phyloP scores from a whole-genome alignment of 768 basidiomycete species.

The Suillus subluteus region DNA sequence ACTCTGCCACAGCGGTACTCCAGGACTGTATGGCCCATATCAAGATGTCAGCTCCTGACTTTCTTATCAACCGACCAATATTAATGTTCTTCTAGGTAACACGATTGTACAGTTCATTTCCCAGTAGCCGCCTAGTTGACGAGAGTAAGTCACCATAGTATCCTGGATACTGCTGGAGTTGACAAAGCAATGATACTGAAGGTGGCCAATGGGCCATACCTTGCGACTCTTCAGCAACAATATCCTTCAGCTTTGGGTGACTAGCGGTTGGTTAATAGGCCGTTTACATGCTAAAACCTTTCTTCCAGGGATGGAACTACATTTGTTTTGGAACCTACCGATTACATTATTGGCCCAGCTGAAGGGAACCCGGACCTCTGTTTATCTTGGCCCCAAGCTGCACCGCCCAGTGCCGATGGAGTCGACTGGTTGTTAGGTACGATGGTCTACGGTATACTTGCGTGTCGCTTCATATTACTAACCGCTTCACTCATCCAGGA shows the following conservation, averaged over 20 bases:
- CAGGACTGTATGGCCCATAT: conserved; percentile 77
- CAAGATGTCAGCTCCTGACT: conserved; percentile 57
- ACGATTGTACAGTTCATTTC: conserved; percentile 61
- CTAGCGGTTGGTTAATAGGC: conserved; percentile 17
- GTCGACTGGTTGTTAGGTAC: conserved; percentile 84
- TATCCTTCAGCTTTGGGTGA: conserved; percentile 75
- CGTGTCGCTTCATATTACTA: neutral
- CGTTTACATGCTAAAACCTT: conserved; percentile 6
- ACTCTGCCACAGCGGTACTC: conserved; percentile 54
- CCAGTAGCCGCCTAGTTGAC: conserved; percentile 70
- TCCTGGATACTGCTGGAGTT: neutral
- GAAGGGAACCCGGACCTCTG: conserved; percentile 67
- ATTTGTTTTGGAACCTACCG: conserved; percentile 71
- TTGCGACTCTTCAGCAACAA: conserved; percentile 58
- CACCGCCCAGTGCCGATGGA: conserved; percentile 68
- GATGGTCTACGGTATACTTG: neutral
- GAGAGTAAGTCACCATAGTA: conserved; percentile 38
- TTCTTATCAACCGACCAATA: neutral
- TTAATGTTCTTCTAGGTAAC: conserved; percentile 52
- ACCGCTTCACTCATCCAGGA: conserved; percentile 39
- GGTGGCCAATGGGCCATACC: conserved; percentile 80
- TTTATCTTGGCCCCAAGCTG: conserved; percentile 73
- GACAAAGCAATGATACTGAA: conserved; percentile 18
- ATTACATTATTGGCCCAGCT: conserved; percentile 76
- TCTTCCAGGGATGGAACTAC: conserved; percentile 30